These are phyloP conservation scores for Ceratocystis colombiana DNA, from an alignment of 2,329 filamentous ascomycete genomes.

Conservation along the genomic window DNA sequence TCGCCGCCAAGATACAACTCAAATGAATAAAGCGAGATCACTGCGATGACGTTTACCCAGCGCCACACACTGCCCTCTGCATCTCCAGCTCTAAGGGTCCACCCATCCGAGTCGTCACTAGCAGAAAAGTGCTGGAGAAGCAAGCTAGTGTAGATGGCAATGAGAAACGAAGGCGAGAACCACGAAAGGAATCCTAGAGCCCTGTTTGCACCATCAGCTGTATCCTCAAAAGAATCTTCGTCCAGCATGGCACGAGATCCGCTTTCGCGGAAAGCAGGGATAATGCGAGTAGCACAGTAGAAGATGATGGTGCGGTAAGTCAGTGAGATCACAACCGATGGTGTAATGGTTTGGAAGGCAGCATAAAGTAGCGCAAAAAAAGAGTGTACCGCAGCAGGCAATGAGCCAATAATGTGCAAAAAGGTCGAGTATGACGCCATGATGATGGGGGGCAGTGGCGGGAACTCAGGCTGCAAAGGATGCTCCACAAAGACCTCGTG, in stretches of 20 bases:
- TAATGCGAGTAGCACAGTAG: slow-evolving; percentile 90
- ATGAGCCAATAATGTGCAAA: slow-evolving; percentile 67
- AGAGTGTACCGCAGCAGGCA: slow-evolving; percentile 76
- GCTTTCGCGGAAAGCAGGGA: slow-evolving; percentile 80
- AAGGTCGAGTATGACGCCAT: slow-evolving; percentile 97
- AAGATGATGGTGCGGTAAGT: slow-evolving; percentile 90
- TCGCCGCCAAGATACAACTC: slow-evolving; percentile 81
- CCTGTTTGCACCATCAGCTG: slow-evolving; percentile 64
- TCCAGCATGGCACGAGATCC: slow-evolving; percentile 74
- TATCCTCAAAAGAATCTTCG: slow-evolving; percentile 73
- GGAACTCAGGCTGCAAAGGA: slow-evolving; percentile 68
- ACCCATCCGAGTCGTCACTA: slow-evolving; percentile 60
- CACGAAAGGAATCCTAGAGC: slow-evolving; percentile 77
- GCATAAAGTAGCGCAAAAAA: slow-evolving; percentile 79
- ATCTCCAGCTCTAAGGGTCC: slow-evolving; percentile 75
- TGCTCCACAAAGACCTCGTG: slow-evolving; percentile 47
- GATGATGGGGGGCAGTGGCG: slow-evolving; percentile 91
- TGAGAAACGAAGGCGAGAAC: slow-evolving; percentile 89
- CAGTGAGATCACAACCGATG: slow-evolving; percentile 89
- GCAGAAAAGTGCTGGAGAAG: slow-evolving; percentile 91
- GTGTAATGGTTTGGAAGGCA: slow-evolving; percentile 89
- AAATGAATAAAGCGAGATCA: slow-evolving; percentile 80
- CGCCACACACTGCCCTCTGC: slow-evolving; percentile 78
- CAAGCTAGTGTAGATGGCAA: slow-evolving; percentile 91
- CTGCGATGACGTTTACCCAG: slow-evolving; percentile 84